Conservation (phyloP, 768 basidiomycete species). For the Tylopilus plumbeoviolaceoides region DNA sequence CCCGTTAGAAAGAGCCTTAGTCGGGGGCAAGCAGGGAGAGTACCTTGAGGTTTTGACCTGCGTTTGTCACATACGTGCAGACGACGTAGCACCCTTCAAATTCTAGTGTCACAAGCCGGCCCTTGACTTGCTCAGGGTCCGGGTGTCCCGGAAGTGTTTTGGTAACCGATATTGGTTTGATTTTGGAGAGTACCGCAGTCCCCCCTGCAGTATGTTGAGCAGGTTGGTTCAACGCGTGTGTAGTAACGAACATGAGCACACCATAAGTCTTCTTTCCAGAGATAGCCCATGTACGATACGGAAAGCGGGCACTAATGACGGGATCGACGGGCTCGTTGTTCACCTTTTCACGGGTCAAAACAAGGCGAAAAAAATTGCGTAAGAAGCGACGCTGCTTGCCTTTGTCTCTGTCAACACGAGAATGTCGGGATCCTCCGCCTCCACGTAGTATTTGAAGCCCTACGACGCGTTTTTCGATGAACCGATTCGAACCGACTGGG, state of each 20-base stretch:
- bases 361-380: not conserved
- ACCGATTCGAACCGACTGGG: not conserved
- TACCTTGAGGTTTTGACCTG: slow-evolving; percentile 74
- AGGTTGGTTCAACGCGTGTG: not conserved
- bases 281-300: slow-evolving; percentile 73
- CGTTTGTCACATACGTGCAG: slow-evolving; percentile 83
- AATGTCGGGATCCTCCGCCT: slow-evolving; percentile 84
- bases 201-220: slow-evolving; percentile 52
- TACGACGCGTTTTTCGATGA: slow-evolving; percentile 22
- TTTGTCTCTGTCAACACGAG: slow-evolving; percentile 86
- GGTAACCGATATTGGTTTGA: slow-evolving; percentile 61
- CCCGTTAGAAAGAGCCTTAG: not conserved
- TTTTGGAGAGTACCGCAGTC: slow-evolving; percentile 75
- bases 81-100: slow-evolving; percentile 66
- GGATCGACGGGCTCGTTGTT: slow-evolving; percentile 66
- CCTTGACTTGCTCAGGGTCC: slow-evolving; percentile 57
- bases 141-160: slow-evolving; percentile 75
- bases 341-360: slow-evolving; percentile 44
- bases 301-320: slow-evolving; percentile 52
- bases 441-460: slow-evolving; percentile 80
- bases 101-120: slow-evolving; percentile 80
- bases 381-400: slow-evolving; percentile 30
- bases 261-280: slow-evolving; percentile 77
- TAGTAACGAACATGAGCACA: slow-evolving; percentile 28
- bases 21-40: not conserved